These are phyloP conservation scores for Naegleria gruberi DNA, from an alignment of 208 protist species.

Conservation along the genomic window DNA sequence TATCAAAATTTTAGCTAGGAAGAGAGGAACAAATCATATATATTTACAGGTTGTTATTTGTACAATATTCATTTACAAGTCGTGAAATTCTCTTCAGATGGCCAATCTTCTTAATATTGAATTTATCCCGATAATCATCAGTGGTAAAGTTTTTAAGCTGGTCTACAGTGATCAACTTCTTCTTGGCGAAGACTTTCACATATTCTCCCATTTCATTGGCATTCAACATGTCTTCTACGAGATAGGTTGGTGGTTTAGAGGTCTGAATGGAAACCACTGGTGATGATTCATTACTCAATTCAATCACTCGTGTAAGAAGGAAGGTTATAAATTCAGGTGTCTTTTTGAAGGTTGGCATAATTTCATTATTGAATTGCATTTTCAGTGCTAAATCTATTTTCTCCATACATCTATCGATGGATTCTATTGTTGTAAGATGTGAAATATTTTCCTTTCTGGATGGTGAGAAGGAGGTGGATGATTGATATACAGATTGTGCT, in stretches of 20 bases:
- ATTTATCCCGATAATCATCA: neutral
- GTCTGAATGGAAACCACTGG: too few relatives aligned
- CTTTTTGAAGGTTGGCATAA: neutral
- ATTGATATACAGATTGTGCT: neutral
- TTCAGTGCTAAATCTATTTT: neutral
- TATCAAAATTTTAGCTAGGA: too few relatives aligned
- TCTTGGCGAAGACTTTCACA: neutral
- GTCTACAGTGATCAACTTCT: neutral
- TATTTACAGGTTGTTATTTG: too few relatives aligned
- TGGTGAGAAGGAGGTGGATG: neutral
- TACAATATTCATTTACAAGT: neutral
- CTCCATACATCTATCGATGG: neutral
- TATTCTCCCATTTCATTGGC: neutral
- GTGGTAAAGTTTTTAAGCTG: neutral
- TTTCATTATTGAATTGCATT: neutral
- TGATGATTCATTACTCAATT: neutral
- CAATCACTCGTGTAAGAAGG: neutral
- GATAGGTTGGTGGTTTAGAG: too few relatives aligned
- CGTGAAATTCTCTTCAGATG: neutral
- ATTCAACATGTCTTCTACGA: neutral
- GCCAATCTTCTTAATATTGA: neutral
- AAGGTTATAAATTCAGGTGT: neutral
- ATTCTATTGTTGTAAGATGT: neutral
- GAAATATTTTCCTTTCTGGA: neutral
- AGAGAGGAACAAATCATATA: too few relatives aligned